Conservation (phyloP, 2,329 filamentous ascomycete species). For the Dactylellina haptotyla region DNA sequence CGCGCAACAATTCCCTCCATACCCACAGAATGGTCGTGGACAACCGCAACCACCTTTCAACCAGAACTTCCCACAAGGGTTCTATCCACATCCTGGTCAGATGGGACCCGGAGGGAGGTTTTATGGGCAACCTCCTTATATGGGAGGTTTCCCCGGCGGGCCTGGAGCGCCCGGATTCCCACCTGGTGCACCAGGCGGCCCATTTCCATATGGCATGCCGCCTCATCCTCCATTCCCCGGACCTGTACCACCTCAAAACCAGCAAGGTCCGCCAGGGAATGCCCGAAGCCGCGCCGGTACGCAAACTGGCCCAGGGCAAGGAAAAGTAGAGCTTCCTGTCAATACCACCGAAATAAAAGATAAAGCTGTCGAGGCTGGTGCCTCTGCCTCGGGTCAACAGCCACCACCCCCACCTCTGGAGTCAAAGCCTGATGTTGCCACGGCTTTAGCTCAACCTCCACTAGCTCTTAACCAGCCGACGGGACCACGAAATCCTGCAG, state of each 20-base stretch:
- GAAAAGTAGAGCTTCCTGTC: conserved; percentile 37
- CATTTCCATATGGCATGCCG: conserved; percentile 43
- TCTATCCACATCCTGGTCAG: conserved; percentile 41
- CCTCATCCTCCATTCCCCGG: conserved; percentile 38
- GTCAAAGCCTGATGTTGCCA: conserved; percentile 48
- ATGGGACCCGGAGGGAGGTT: conserved; percentile 42
- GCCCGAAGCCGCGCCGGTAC: conserved; percentile 22
- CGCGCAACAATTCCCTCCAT: conserved; percentile 10
- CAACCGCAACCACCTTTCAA: conserved; percentile 29
- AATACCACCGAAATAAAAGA: conserved; percentile 15
- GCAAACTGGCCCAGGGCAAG: conserved; percentile 11
- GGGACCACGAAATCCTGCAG: conserved; percentile 32
- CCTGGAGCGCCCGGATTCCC: conserved; percentile 37
- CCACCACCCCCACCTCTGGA: conserved; percentile 40
- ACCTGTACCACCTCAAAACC: conserved; percentile 25
- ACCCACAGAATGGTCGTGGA: conserved; percentile 35
- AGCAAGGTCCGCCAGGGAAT: conserved; percentile 17
- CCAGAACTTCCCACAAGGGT: conserved; percentile 40
- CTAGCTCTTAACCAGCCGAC: conserved; percentile 22
- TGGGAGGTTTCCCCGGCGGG: conserved; percentile 33
- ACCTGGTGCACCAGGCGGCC: conserved; percentile 24
- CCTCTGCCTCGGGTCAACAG: conserved; percentile 8
- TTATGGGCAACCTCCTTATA: conserved; percentile 47
- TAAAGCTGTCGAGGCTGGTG: conserved; percentile 4
- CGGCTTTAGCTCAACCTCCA: conserved; percentile 39